A percentile compares a stretch with the other conserved stretches of the same genome.
Evolutionary conservation across 2,329 filamentous ascomycete genomes (phyloP).

Genomic region (Nigrospora oryzae): DNA sequence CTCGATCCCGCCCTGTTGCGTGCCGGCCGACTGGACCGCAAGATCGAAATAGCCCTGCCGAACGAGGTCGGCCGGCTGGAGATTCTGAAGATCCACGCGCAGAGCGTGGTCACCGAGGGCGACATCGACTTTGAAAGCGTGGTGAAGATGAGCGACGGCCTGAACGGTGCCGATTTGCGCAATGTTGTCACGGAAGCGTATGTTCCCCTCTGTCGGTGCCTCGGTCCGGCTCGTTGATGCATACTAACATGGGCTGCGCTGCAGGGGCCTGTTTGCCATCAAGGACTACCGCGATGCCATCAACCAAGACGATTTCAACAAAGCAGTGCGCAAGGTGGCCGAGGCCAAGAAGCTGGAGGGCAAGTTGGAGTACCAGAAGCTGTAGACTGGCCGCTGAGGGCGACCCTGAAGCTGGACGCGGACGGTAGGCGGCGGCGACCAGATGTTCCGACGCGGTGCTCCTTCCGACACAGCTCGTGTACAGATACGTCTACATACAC

Average conservation of each 20-base stretch:
- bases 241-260: conserved; percentile 14
- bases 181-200: conserved; percentile 99
- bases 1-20: conserved; percentile 87
- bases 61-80: conserved; percentile 95
- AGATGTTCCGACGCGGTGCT: too few species aligned
- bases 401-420: too few species aligned
- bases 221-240: conserved; percentile 4
- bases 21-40: conserved; percentile 88
- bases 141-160: conserved; percentile 98
- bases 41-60: conserved; percentile 94
- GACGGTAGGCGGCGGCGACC: too few species aligned
- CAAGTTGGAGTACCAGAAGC: conserved; percentile 48
- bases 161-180: conserved; percentile 94
- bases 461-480: too few species aligned
- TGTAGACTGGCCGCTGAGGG: too few species aligned
- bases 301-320: conserved; percentile 99
- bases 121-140: conserved; percentile 99
- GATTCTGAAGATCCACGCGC: conserved; percentile 95
- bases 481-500: too few species aligned
- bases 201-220: conserved; percentile 29
- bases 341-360: conserved; percentile 98
- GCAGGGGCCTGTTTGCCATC: conserved; percentile 88
- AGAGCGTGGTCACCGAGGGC: conserved; percentile 78
- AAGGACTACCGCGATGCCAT: conserved; percentile 95
- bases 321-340: conserved; percentile 93